Base-by-base conservation (phyloP, 192 early-diverging fungal genomes). In the Coemansia guatemalensis region DNA sequence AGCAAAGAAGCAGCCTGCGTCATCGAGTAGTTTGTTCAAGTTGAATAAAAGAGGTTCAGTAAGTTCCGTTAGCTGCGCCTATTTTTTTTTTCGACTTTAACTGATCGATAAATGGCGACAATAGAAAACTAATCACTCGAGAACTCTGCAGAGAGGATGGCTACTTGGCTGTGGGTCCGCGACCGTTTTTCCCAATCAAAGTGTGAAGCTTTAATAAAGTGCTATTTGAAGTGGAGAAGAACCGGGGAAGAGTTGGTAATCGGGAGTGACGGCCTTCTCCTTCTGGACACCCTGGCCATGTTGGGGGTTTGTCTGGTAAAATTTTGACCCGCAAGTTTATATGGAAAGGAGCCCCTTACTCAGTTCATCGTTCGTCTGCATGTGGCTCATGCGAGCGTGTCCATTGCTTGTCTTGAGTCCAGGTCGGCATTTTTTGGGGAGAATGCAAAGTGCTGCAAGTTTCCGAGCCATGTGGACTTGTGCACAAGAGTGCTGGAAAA, bases 1-100 rank as follows among this genome's bases (percentile, higher is more conserved):
- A 30, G 65, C 76, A 61, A 73, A 79, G 71, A 79, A 23, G 65
- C 60, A 54, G 24, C 44, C 41, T 57, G 56, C 12, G 70, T 56
- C 64, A 67, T 62, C 23, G 57, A 41, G 14, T 52, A 22, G 0
- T 24, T 56, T 49, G 63, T 26, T 48, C 22, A 7, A 56, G 39
- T 17, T 44, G 39, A 44, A 44, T 44, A 44, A 44, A 44, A 17
- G 14, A 44, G 14, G 39, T 44, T 44, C 12, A 12, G 35, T 44
- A 17, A 44, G 39, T 44, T 44, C 17, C 14, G 4, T 17, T 17
- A 17, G 39, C 39, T 44, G 39, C 39, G 14, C 39, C 39, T n/a
- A n/a, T n/a, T 17, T 44, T 44, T 3, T 44, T 44, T 11, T 44
- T 44, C 39, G 14, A 44, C 39, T 44, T 44, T 39, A 39, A 39